A percentile compares a stretch with the other conserved stretches of the same genome.
Evolutionary conservation across 2,329 filamentous ascomycete genomes (phyloP).

Genomic region (Fusarium pseudoanthophilum): DNA sequence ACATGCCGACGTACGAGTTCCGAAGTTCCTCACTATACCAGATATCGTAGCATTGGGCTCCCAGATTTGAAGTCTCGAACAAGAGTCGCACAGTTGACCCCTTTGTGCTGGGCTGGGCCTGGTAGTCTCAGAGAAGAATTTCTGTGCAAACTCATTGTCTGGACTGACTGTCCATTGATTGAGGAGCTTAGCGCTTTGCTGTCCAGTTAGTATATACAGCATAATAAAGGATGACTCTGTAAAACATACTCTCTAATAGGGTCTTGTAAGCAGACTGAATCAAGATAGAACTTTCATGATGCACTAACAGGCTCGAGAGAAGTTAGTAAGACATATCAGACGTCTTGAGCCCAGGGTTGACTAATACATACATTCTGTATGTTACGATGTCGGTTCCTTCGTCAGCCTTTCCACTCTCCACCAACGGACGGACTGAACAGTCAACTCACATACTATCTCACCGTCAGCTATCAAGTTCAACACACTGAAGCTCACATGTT

Average conservation of each 20-base stretch:
- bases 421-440: no score
- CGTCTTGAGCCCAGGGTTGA: rapidly evolving
- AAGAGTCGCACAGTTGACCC: neutral
- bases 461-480: neutral
- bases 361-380: neutral
- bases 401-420: neutral
- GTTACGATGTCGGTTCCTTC: neutral
- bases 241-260: neutral
- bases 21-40: neutral
- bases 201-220: neutral
- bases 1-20: neutral
- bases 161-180: neutral
- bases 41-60: neutral
- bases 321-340: neutral
- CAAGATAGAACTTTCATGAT: neutral
- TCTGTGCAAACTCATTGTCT: neutral
- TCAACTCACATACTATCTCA: neutral
- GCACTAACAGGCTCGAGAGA: neutral
- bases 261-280: neutral
- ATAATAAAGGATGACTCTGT: neutral
- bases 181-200: neutral
- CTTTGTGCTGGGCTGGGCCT: rapidly evolving
- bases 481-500: rapidly evolving
- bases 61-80: neutral
- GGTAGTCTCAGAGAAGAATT: neutral